Conservation (phyloP, 768 basidiomycete species). For the Trametes cubensis region DNA sequence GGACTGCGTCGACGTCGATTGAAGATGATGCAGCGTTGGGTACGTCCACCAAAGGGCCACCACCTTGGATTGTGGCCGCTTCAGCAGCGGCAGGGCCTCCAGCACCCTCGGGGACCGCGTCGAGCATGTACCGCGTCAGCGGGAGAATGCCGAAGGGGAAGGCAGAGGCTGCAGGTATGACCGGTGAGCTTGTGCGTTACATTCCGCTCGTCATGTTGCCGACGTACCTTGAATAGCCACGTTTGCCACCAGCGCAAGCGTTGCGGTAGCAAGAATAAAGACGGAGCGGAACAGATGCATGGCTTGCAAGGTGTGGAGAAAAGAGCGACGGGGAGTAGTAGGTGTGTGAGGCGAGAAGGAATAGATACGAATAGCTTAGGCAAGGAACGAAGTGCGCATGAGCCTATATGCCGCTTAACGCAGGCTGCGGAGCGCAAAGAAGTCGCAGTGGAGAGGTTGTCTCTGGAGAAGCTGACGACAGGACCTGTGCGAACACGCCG, state of each 20-base stretch:
- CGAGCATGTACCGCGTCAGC: constrained; percentile 22
- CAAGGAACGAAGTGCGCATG: constrained; percentile 9
- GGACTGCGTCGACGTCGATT: neutral
- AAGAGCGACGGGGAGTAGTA: constrained; percentile 16
- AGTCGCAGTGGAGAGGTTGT: neutral
- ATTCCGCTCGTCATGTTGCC: no score
- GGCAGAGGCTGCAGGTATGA: constrained; percentile 4
- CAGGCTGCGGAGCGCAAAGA: constrained; percentile 8
- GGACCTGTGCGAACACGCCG: constrained; percentile 6
- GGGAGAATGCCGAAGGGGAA: constrained; percentile 10
- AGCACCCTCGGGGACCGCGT: constrained; percentile 15
- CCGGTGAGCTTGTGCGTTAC: neutral
- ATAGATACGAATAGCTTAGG: constrained; percentile 25
- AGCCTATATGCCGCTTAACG: constrained; percentile 2
- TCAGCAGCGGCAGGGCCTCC: neutral
- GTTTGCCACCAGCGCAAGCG: constrained; percentile 15
- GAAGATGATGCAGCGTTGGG: neutral
- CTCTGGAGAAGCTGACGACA: neutral
- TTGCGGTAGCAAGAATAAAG: constrained; percentile 24
- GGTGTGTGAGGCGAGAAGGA: constrained; percentile 22
- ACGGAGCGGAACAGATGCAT: constrained; percentile 25
- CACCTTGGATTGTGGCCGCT: neutral
- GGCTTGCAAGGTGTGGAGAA: constrained; percentile 15
- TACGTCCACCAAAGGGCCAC: neutral
- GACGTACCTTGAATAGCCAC: constrained; percentile 11